A percentile compares a stretch with the other conserved stretches of the same genome.
phyloP scores from a whole-genome alignment of 345 rosid species.

The Eucalyptus curtisii region DNA sequence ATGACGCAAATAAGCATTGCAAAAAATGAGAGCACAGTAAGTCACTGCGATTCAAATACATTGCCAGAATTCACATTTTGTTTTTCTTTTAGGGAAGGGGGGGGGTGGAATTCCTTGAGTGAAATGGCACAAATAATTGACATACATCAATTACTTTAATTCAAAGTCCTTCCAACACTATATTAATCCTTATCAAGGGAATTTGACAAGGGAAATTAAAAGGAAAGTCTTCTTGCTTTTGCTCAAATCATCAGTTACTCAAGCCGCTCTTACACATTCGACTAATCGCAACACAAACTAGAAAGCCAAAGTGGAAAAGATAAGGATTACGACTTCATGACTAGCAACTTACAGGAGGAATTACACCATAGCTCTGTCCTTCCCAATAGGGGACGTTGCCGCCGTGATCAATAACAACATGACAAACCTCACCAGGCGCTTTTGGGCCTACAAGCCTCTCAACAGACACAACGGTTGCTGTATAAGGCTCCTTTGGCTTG shows the following conservation, averaged over 20 bases:
- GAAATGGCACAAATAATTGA: background rate
- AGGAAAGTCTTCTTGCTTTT: background rate
- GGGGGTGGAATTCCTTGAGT: background rate
- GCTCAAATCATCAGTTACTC: background rate
- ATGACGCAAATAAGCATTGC: background rate
- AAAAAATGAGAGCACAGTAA: background rate
- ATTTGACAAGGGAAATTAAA: background rate
- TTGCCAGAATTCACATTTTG: background rate
- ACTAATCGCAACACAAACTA: background rate
- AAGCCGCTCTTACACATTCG: background rate
- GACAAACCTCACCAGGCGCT: slow-evolving; percentile 98
- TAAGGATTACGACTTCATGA: background rate
- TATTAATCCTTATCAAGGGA: background rate
- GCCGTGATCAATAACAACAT: slow-evolving; percentile 86
- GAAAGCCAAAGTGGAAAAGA: background rate
- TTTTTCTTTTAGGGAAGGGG: too few species aligned
- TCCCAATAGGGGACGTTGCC: slow-evolving; percentile 99
- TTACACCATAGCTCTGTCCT: slow-evolving; percentile 98
- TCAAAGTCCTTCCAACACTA: background rate
- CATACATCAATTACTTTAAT: background rate
- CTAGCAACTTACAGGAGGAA: slow-evolving; percentile 80
- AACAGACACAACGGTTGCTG: slow-evolving; percentile 84
- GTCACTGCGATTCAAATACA: background rate
- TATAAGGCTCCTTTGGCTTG: slow-evolving; percentile 90
- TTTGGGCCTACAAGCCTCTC: slow-evolving; percentile 88